A percentile compares a stretch with the other conserved stretches of the same genome.
These are phyloP conservation scores for Xylaria sp. DNA, from an alignment of 2,329 filamentous ascomycete species.

Conservation along the genomic window DNA sequence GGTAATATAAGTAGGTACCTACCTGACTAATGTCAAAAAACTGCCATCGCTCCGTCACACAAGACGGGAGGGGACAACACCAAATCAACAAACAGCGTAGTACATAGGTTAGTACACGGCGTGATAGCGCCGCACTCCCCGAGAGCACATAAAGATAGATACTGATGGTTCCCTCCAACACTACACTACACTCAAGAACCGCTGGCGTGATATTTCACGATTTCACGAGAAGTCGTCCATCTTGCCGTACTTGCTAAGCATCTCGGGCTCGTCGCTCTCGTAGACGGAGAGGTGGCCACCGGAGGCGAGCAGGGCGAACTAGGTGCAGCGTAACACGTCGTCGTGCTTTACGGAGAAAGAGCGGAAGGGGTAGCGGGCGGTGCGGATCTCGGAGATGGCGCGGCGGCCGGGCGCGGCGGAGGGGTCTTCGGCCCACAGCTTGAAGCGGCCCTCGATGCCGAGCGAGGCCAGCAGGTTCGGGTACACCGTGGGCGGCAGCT, in stretches of 20 bases:
- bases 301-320: constrained; percentile 83
- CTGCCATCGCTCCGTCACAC: too few relatives aligned
- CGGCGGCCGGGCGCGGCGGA: constrained; percentile 78
- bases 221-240: constrained; percentile 76
- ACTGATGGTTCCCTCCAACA: too few relatives aligned
- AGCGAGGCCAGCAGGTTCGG: constrained; percentile 87
- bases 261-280: constrained; percentile 87
- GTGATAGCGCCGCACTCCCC: too few relatives aligned
- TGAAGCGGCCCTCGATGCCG: constrained; percentile 88
- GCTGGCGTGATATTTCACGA: constrained; percentile 48
- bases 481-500: constrained; percentile 90
- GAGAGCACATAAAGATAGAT: too few relatives aligned
- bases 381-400: constrained; percentile 66
- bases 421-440: constrained; percentile 92
- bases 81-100: too few relatives aligned
- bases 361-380: constrained; percentile 73
- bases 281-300: constrained; percentile 83
- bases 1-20: too few relatives aligned
- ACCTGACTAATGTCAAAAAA: too few relatives aligned
- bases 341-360: constrained; percentile 87
- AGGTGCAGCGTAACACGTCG: constrained; percentile 81
- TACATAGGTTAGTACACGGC: too few relatives aligned
- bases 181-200: too few relatives aligned
- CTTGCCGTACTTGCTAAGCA: constrained; percentile 77
- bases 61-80: too few relatives aligned